Base-by-base conservation (phyloP, 2,329 filamentous ascomycete species). In the Diaporthe sp. region DNA sequence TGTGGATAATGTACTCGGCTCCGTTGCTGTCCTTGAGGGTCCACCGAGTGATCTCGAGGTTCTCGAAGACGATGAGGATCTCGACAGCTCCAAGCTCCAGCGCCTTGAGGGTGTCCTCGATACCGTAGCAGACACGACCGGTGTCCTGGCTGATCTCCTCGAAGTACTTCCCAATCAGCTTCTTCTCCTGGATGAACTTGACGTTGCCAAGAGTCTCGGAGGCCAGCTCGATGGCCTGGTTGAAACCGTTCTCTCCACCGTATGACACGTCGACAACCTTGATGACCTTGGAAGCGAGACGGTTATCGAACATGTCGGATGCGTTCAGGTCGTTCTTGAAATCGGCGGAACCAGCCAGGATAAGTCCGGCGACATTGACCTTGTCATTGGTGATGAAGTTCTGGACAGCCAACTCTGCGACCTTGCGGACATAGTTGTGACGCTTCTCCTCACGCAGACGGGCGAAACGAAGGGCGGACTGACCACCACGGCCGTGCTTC, bases 141-240 rank as follows among this genome's bases (percentile, higher is more conserved):
- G 94, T 98, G 83, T 99, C 97, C 86, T 98, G 95, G 84, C 95
- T 98, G 82, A 99, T 98, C 86, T 99, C 96, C 84, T 99, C 96
- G 81, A 99, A 99, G 89, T 99, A 99, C 83, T 94, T 95, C 84
- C 96, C 96, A 82, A 99, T 99, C 77, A 99, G 92, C 89, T 98
- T 99, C 93, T 99, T 99, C 90, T 99, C 97, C 86, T 99, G 97
- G 84, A 99, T 98, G 85, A 99, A 99, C 87, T 99, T 99, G 90
- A 99, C 97, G 83, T 98, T 99, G 86, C 96, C 94, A 64, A 99
- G 91, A 10, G 97, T 99, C 89, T 99, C 97, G 10, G 95, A 91
- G 35, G 97, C 93, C 81, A 99, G 86, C 83, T 99, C 97, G 78
- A 99, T 99, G 76, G 97, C 97, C 87, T 99, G 97, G 88, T 99